Conservation (phyloP, 1,284 basidiomycete species). For the Trichosporon sp. region DNA sequence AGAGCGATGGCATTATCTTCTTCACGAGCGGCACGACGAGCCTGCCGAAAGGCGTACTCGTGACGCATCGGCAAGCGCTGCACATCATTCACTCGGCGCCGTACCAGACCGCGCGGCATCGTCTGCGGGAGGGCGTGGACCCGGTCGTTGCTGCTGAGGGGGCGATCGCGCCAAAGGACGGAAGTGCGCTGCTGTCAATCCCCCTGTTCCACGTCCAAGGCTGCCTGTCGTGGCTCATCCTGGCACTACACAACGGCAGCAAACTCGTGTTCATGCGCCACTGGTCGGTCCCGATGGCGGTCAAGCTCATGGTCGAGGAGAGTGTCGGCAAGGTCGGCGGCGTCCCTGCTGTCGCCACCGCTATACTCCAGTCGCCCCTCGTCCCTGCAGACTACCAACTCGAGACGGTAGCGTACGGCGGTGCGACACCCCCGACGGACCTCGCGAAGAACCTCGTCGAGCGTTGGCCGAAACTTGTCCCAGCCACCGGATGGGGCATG, state of each 20-base stretch:
- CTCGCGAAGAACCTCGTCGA: conserved; percentile 27
- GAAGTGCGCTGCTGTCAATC: conserved; percentile 9
- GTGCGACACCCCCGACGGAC: conserved; percentile 35
- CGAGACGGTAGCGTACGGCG: conserved; percentile 40
- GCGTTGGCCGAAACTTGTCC: conserved; percentile 29
- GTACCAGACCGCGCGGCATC: conserved; percentile 21
- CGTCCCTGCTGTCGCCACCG: conserved; percentile 35
- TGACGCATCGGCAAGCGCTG: conserved; percentile 40
- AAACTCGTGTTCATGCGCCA: conserved; percentile 33
- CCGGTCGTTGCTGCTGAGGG: conserved; percentile 27
- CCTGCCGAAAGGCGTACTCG: conserved; percentile 41
- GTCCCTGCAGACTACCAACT: conserved; percentile 25
- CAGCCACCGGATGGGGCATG: conserved; percentile 37
- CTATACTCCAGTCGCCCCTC: conserved; percentile 31
- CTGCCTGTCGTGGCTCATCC: conserved; percentile 39
- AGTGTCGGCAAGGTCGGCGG: conserved; percentile 37
- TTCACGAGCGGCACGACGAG: conserved; percentile 41
- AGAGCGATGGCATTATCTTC: conserved; percentile 45
- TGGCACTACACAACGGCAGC: conserved; percentile 34
- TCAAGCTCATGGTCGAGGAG: conserved; percentile 29
- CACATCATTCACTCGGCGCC: conserved; percentile 20
- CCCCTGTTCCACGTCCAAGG: conserved; percentile 46
- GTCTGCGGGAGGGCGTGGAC: conserved; percentile 13
- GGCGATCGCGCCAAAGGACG: background rate
- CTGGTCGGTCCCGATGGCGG: conserved; percentile 35